Percentiles rank a stretch among this genome's conserved stretches.
phyloP scores from a whole-genome alignment of 805 yeast genomes.

The Zygotorulaspora sp. region DNA sequence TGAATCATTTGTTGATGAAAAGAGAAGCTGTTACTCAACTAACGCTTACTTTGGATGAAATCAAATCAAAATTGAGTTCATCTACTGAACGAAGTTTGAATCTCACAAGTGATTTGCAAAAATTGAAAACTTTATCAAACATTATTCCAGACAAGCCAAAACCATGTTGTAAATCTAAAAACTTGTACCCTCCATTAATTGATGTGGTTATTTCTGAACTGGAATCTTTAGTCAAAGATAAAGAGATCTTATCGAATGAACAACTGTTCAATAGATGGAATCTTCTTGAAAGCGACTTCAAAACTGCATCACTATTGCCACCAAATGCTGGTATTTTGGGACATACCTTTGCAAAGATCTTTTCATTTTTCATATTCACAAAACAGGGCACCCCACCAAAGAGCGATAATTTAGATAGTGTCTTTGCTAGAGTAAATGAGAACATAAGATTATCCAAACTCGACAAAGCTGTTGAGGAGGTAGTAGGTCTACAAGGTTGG shows the following conservation, averaged over 20 bases:
- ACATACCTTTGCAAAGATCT: conserved; percentile 73
- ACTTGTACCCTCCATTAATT: conserved; percentile 20
- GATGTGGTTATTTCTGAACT: conserved; percentile 40
- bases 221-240: conserved; percentile 34
- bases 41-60: conserved; percentile 20
- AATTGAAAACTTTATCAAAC: conserved; percentile 23
- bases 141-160: conserved; percentile 25
- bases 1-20: conserved; percentile 38
- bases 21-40: conserved; percentile 36
- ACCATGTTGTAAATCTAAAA: conserved; percentile 23
- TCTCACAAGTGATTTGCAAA: conserved; percentile 38
- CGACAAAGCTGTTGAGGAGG: conserved; percentile 89
- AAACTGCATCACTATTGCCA: conserved; percentile 84
- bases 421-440: conserved; percentile 78
- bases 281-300: conserved; percentile 74
- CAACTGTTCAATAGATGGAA: conserved; percentile 80
- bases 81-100: conserved; percentile 23
- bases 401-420: conserved; percentile 73
- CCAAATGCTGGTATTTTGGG: conserved; percentile 95
- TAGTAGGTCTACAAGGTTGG: conserved; percentile 87
- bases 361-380: conserved; percentile 69
- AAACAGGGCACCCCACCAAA: conserved; percentile 79
- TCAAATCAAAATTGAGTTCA: conserved; percentile 22
- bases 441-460: conserved; percentile 71
- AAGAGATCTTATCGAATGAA: conserved; percentile 68